Percentiles rank a stretch among this genome's conserved stretches.
Conservation (phyloP, 352 stramenopile genomes). For the Globisporangium emineosum region DNA sequence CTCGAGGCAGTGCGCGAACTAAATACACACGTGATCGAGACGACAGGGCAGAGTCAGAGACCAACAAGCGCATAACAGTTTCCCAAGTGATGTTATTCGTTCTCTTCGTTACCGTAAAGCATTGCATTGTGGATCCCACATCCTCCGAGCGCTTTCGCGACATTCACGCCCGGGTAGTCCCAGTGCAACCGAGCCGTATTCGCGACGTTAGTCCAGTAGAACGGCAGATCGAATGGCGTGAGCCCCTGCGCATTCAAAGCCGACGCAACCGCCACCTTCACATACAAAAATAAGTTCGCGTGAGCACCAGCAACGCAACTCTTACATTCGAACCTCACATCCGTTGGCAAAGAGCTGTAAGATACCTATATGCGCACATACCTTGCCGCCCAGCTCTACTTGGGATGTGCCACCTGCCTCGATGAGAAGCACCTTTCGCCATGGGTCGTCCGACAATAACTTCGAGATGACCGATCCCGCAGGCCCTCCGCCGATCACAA, state of each 20-base stretch:
- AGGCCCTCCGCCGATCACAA: slow-evolving; percentile 58
- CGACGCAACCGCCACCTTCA: slow-evolving; percentile 35
- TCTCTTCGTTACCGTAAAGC: slow-evolving; percentile 67
- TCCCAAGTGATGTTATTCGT: no score
- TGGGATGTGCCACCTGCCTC: slow-evolving; percentile 62
- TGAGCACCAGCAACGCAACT: no score
- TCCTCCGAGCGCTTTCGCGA: slow-evolving; percentile 83
- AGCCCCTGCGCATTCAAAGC: slow-evolving; percentile 38
- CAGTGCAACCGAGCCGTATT: slow-evolving; percentile 66
- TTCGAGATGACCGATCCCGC: slow-evolving; percentile 55
- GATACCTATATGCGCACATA: no score
- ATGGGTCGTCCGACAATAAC: slow-evolving; percentile 47
- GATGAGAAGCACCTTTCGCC: slow-evolving; percentile 61
- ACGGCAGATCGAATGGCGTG: slow-evolving; percentile 82
- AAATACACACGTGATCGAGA: neutral
- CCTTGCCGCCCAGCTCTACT: slow-evolving; percentile 46
- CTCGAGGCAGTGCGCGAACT: slow-evolving; percentile 67
- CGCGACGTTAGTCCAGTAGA: slow-evolving; percentile 82
- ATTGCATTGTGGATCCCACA: slow-evolving; percentile 91
- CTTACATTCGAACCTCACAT: no score
- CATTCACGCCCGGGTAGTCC: slow-evolving; percentile 75
- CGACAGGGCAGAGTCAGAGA: no score
- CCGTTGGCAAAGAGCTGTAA: no score
- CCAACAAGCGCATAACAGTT: no score
- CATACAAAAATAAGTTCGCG: no score